phyloP scores from a whole-genome alignment of 1,139 yeast genomes.

The Saccharomyces hybrid region DNA sequence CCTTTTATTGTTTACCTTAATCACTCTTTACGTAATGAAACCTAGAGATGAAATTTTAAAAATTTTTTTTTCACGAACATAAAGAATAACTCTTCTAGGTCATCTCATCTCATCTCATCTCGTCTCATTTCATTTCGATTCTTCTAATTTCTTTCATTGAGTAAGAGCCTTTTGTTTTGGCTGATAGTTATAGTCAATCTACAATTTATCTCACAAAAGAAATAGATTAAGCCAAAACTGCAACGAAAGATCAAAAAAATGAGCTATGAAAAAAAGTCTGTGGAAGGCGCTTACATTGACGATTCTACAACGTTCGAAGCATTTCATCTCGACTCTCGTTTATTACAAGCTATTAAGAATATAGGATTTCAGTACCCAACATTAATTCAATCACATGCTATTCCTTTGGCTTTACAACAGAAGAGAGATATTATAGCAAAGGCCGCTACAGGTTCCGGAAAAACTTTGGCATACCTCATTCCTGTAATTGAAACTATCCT shows the following conservation, averaged over 20 bases:
- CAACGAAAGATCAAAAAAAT: conserved; percentile 3
- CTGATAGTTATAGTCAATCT: background rate
- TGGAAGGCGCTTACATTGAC: conserved; percentile 57
- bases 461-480: conserved; percentile 74
- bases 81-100: background rate
- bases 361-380: conserved; percentile 84
- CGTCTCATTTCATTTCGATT: too few species aligned
- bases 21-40: conserved; percentile 2
- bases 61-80: background rate
- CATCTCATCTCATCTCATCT: conserved; percentile 20
- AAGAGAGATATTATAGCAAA: conserved; percentile 81
- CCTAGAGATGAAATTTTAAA: background rate
- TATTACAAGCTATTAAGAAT: conserved; percentile 74
- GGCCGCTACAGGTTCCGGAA: conserved; percentile 88
- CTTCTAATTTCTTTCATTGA: conserved; percentile 6
- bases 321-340: conserved; percentile 68
- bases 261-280: conserved; percentile 10
- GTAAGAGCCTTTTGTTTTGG: background rate
- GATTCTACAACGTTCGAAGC: conserved; percentile 64
- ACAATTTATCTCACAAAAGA: background rate
- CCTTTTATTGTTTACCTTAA: background rate
- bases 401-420: conserved; percentile 82
- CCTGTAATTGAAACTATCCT: conserved; percentile 70
- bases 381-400: conserved; percentile 81
- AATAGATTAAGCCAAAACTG: background rate